Conservation (phyloP, 2,329 filamentous ascomycete species). For the Aspergillus melleus region DNA sequence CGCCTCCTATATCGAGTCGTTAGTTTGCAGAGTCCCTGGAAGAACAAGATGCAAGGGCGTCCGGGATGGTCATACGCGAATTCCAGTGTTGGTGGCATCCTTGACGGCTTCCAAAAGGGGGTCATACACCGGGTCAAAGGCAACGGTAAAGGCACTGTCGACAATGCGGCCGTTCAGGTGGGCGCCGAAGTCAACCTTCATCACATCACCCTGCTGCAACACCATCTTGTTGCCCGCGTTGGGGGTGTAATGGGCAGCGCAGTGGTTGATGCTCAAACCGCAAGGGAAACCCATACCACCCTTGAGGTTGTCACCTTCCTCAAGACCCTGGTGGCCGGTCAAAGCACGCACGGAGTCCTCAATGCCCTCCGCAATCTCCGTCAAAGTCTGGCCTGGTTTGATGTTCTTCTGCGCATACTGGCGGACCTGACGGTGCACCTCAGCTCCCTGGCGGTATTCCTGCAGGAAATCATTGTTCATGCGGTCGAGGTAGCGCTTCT, state of each 20-base stretch:
- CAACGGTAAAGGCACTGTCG: conserved; percentile 69
- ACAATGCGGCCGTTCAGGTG: conserved; percentile 71
- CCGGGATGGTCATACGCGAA: conserved; percentile 52
- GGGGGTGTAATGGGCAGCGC: conserved; percentile 82
- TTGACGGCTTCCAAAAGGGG: conserved; percentile 66
- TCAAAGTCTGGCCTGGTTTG: conserved; percentile 76
- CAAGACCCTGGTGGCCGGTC: conserved; percentile 72
- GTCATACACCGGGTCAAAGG: conserved; percentile 68
- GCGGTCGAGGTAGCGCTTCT: conserved; percentile 79
- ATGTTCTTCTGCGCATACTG: conserved; percentile 79
- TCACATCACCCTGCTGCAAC: conserved; percentile 65
- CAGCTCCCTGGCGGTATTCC: conserved; percentile 82
- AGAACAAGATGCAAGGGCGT: neutral
- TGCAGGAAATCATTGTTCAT: conserved; percentile 76
- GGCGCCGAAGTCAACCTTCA: conserved; percentile 73
- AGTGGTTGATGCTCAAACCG: conserved; percentile 79
- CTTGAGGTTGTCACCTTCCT: conserved; percentile 74
- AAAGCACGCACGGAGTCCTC: conserved; percentile 77
- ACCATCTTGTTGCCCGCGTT: conserved; percentile 82
- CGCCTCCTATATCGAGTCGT: conserved; percentile 62
- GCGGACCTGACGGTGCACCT: conserved; percentile 84
- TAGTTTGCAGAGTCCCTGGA: conserved; percentile 11
- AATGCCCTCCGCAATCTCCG: conserved; percentile 83
- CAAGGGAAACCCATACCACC: conserved; percentile 87
- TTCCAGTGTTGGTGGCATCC: conserved; percentile 71